Evolutionary conservation across 1,139 yeast species (phyloP).

Genomic region (Scheffersomyces titani): DNA sequence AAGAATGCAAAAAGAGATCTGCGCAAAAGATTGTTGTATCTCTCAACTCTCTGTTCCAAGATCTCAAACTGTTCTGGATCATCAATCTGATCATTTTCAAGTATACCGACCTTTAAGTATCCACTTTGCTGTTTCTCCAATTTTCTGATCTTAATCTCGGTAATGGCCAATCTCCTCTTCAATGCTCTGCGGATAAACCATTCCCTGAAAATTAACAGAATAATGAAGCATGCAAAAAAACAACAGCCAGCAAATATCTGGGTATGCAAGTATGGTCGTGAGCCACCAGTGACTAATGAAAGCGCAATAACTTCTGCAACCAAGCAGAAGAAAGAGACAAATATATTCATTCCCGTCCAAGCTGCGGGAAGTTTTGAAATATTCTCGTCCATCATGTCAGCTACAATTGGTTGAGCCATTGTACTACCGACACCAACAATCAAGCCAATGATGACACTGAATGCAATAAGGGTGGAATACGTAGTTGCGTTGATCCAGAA

Average conservation of each 20-base stretch:
- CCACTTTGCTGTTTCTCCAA: conserved; percentile 9
- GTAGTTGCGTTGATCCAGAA: conserved; percentile 59
- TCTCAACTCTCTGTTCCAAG: conserved; percentile 6
- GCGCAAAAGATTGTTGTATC: conserved; percentile 8
- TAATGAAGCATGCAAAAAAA: conserved; percentile 32
- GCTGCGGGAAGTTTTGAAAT: conserved; percentile 55
- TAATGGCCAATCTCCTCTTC: conserved; percentile 11
- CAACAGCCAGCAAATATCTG: conserved; percentile 62
- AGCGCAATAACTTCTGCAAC: conserved; percentile 53
- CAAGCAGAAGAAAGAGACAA: conserved; percentile 45
- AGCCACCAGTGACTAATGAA: conserved; percentile 31
- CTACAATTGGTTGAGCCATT: conserved; percentile 59
- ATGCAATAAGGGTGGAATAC: conserved; percentile 52
- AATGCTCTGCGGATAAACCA: conserved; percentile 23
- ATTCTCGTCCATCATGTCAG: conserved; percentile 47
- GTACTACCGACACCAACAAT: conserved; percentile 66
- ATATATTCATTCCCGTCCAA: conserved; percentile 58
- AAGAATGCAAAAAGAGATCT: conserved; percentile 3
- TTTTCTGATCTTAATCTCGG: conserved; percentile 1
- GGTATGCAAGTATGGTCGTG: conserved; percentile 55
- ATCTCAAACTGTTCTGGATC: conserved; percentile 1
- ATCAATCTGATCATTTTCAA: conserved; percentile 4
- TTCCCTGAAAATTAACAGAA: conserved; percentile 34
- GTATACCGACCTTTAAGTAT: conserved; percentile 14
- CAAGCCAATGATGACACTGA: conserved; percentile 54